Conservation (phyloP, 768 basidiomycete species). For the Termitomyces heimii region DNA sequence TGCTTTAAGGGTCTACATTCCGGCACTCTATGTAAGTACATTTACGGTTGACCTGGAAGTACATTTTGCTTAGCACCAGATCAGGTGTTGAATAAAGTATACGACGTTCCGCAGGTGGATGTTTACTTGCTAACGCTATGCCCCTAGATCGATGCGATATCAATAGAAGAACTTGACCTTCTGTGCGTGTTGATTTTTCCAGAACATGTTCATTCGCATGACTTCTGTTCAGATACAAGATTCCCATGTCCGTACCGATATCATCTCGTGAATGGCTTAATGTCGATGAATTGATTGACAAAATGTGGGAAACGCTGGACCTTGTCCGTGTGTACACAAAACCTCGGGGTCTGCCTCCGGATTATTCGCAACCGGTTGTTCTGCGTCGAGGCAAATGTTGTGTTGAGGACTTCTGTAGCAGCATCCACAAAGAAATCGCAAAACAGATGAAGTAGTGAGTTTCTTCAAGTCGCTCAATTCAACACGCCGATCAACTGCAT, state of each 20-base stretch:
- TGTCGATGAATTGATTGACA: constrained; percentile 87
- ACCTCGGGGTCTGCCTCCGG: constrained; percentile 85
- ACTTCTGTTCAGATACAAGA: constrained; percentile 60
- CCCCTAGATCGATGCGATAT: constrained; percentile 90
- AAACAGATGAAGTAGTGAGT: constrained; percentile 96
- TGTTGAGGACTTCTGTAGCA: constrained; percentile 87
- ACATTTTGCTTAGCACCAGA: background rate
- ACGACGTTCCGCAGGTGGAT: background rate
- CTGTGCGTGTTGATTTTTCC: constrained; percentile 42
- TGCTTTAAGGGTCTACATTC: constrained; percentile 78
- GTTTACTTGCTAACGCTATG: background rate
- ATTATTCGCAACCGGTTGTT: constrained; percentile 89
- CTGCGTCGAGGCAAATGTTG: constrained; percentile 58
- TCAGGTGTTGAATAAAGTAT: constrained; percentile 80
- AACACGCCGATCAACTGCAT: background rate
- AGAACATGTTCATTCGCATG: background rate
- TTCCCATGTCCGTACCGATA: constrained; percentile 92
- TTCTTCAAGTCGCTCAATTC: background rate
- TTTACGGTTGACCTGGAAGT: background rate
- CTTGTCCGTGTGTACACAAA: constrained; percentile 97
- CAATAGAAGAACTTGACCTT: constrained; percentile 95
- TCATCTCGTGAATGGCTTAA: constrained; percentile 95
- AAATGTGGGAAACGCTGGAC: constrained; percentile 91
- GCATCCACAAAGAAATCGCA: constrained; percentile 95
- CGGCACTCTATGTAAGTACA: constrained; percentile 74